Evolutionary conservation across 2,329 filamentous ascomycete species (phyloP).

Genomic region (Fusarium transvaalense): DNA sequence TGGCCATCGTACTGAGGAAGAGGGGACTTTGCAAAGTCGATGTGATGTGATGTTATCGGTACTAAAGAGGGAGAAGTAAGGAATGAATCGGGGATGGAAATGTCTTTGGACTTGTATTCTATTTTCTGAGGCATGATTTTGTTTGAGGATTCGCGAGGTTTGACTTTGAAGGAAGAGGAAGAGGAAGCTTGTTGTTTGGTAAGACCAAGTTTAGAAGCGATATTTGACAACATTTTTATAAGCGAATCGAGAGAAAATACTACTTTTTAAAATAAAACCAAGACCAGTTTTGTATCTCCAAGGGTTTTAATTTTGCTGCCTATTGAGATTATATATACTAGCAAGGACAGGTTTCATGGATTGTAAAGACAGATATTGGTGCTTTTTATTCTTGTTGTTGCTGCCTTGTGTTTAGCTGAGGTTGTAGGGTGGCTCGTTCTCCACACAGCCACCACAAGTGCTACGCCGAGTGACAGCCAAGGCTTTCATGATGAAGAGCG

Average conservation of each 20-base stretch:
- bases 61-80: slow-evolving; percentile 56
- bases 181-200: slow-evolving; percentile 3
- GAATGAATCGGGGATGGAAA: slow-evolving; percentile 59
- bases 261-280: neutral
- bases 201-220: slow-evolving; percentile 44
- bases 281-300: neutral
- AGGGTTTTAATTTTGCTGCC: neutral
- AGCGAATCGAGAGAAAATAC: neutral
- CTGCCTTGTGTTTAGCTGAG: slow-evolving; percentile 26
- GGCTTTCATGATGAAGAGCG: slow-evolving; percentile 3
- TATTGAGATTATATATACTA: slow-evolving; percentile 5
- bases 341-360: slow-evolving; percentile 2
- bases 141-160: slow-evolving; percentile 12
- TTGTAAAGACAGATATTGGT: slow-evolving; percentile 5
- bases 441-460: slow-evolving; percentile 33
- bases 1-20: slow-evolving; percentile 65
- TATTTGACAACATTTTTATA: slow-evolving; percentile 40
- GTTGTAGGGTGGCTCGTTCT: neutral
- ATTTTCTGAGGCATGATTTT: neutral
- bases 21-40: slow-evolving; percentile 65
- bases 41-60: slow-evolving; percentile 57
- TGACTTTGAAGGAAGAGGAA: slow-evolving; percentile 3
- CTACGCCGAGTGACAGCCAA: slow-evolving; percentile 13
- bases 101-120: slow-evolving; percentile 51
- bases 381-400: slow-evolving; percentile 14